Evolutionary conservation across 768 basidiomycete species (phyloP), one percentile per base, ranked within the genome.

Genomic region (Paxillus involutus): DNA sequence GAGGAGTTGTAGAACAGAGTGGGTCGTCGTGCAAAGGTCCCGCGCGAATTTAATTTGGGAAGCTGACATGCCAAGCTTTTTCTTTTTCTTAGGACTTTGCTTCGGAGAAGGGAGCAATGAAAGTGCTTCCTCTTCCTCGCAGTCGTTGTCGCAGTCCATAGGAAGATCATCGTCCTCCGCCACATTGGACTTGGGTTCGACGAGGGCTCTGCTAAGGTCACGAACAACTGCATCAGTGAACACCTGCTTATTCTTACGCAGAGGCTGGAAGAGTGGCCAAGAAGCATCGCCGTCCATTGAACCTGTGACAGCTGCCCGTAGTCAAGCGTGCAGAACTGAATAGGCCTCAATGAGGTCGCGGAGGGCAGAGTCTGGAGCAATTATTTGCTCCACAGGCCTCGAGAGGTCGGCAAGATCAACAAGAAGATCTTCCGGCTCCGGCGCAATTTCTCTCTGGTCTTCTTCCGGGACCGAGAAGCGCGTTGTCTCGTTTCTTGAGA

Each of bases 21-120:
- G 89, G 36, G 78, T 81, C 4, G 83, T 83, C 3, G 85, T 87
- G 66, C 84, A 89, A 17, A 93, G 73, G 68, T 94, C 91, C 21
- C 91, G 78, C 6, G 89, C 89, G 61, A 84, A 82, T 62, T 88
- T 91, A 49, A 85, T 85, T 67, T 90, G 86, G 55, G 87, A 85
- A 42, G 83, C 91, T 0, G 80, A 81, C 82, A 91, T 82, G 5
- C 91, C 89, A 51, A 75, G 78, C 63, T 80, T 82, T 70, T 79
- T 87, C 55, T 67, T 71, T 49, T 68, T 71, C 53, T 57, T 70
- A 7, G 90, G 89, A 56, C 83, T 91, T 49, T 75, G 78, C 63
- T 80, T 78, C 3, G 89, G 90, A 14, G 88, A 91, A 7, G 88
- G 91, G 17, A 89, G 73, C 55, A 73, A 52, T 53, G 68, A 52